Evolutionary conservation across 768 basidiomycete species (phyloP), one percentile per base, ranked within the genome.

Genomic region (Russula vinacea): DNA sequence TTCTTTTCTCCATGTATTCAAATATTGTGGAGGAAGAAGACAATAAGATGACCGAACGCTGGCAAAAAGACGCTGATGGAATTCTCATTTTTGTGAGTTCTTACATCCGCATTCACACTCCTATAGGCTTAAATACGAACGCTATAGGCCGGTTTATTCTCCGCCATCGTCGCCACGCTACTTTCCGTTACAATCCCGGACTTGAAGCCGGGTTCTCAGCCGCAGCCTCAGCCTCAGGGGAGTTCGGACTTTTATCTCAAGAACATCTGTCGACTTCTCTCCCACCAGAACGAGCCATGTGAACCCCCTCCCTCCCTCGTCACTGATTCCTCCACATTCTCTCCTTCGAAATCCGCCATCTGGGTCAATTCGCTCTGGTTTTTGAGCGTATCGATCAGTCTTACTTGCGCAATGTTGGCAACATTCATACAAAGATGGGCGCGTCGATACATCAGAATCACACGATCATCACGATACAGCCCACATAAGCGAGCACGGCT

Each of bases 1-100:
- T 42, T 1, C 47, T 69, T 29, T 68, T 47, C 5, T 22, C 45
- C 45, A 47, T 47, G 45, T 47, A 47, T 47, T 22, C 45, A 13
- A 47, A 22, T n/a, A 10, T 47, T 13, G n/a, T 10, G n/a, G 45
- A 47, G 11, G 45, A 22, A 47, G 45, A 47, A 47, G 45, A 47
- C 45, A 47, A 47, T 47, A 47, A 47, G 45, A 24, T 47, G 45
- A n/a, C n/a, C 13, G 45, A 67, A 2, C 60, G 67, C 14, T 68
- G 67, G 66, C 51, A 58, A 47, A 35, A 39, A 32, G 66, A 69
- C 14, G 68, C 60, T 26, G 61, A 68, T 26, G 67, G 56, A 6
- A 62, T 67, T 26, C 60, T 69, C 3, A 50, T 67, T 47, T 68
- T 69, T 16, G 68, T 69, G 44, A 49, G 67, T 42, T 11, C 2